Evolutionary conservation across 495 filamentous ascomycete species (phyloP).

Genomic region (Neurospora sp.): DNA sequence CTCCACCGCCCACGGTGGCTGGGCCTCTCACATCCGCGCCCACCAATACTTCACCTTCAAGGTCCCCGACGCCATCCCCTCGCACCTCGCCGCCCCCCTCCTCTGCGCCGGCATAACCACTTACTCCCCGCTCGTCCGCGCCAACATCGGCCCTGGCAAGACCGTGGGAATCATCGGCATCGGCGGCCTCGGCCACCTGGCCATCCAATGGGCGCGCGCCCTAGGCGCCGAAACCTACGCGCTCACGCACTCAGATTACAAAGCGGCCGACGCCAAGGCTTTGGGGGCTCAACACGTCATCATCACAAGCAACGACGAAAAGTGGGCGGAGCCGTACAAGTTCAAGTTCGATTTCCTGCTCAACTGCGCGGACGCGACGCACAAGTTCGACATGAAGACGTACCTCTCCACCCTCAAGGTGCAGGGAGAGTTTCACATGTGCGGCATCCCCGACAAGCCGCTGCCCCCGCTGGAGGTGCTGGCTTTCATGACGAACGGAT

Average conservation of each 20-base stretch:
- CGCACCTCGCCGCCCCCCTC: constrained; percentile 59
- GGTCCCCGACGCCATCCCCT: constrained; percentile 60
- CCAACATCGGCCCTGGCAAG: constrained; percentile 54
- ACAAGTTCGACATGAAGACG: constrained; percentile 51
- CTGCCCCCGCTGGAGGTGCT: constrained; percentile 51
- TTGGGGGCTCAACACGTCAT: constrained; percentile 59
- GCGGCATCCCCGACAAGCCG: constrained; percentile 60
- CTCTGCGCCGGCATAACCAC: constrained; percentile 71
- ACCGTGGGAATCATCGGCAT: constrained; percentile 62
- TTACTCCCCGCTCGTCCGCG: constrained; percentile 56
- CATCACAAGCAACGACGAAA: constrained; percentile 47
- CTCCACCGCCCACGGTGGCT: constrained; percentile 27
- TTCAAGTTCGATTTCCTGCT: constrained; percentile 68
- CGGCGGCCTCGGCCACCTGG: constrained; percentile 64
- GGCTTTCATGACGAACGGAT: constrained; percentile 52
- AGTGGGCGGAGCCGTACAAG: constrained; percentile 45
- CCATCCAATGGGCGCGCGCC: constrained; percentile 49
- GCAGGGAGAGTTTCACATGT: constrained; percentile 62
- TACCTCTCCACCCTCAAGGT: constrained; percentile 63
- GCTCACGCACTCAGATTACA: constrained; percentile 51
- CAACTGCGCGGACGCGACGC: constrained; percentile 59
- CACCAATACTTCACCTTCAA: constrained; percentile 69
- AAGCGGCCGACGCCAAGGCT: constrained; percentile 50
- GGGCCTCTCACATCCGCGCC: constrained; percentile 50
- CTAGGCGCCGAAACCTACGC: constrained; percentile 58